Evolutionary conservation across 148 eudicot species (phyloP).

Genomic region (Camellia lanceoleosa): DNA sequence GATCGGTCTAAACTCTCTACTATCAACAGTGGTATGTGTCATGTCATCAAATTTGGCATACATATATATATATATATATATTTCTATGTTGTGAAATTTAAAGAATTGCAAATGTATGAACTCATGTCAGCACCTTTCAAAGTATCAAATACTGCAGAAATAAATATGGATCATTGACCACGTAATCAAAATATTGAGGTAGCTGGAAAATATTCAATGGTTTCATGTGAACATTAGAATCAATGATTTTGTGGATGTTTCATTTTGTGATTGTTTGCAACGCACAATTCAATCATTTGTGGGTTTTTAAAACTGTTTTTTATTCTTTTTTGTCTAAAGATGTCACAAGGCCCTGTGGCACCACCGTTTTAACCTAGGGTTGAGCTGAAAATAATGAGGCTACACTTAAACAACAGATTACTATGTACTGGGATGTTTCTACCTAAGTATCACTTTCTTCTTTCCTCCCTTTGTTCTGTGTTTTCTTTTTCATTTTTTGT

Average conservation of each 20-base stretch:
- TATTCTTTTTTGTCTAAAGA: not conserved
- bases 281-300: not conserved
- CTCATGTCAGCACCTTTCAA: not conserved
- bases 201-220: not conserved
- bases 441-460: not conserved
- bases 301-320: not conserved
- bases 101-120: not conserved
- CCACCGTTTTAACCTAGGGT: not conserved
- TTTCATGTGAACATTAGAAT: not conserved
- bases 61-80: not conserved
- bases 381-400: not conserved
- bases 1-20: not conserved
- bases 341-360: not conserved
- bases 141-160: not conserved
- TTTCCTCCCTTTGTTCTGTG: not conserved
- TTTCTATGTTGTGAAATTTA: not conserved
- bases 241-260: not conserved
- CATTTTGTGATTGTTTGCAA: not conserved
- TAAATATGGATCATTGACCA: not conserved
- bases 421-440: not conserved
- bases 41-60: not conserved
- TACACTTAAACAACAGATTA: not conserved
- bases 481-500: not conserved
- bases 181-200: not conserved
- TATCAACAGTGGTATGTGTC: not conserved